A percentile compares a stretch with the other conserved stretches of the same genome.
phyloP scores from a whole-genome alignment of 2,329 filamentous ascomycete species.

The Nannizziopsis barbatae region DNA sequence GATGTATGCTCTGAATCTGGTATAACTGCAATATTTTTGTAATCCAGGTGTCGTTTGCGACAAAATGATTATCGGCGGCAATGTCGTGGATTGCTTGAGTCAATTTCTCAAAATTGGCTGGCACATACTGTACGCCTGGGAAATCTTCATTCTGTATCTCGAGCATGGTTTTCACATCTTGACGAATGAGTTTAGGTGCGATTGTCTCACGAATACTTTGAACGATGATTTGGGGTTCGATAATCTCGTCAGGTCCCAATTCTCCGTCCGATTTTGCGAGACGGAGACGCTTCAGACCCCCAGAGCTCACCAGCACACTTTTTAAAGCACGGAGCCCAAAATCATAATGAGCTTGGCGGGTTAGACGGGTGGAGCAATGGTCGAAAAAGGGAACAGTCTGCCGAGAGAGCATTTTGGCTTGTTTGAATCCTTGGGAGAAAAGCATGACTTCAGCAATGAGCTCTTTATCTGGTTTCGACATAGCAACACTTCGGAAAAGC shows the following conservation, averaged over 20 bases:
- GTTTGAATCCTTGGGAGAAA: constrained; percentile 97
- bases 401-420: constrained; percentile 85
- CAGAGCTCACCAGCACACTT: constrained; percentile 95
- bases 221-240: constrained; percentile 95
- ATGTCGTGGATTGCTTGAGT: constrained; percentile 71
- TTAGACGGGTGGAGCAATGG: constrained; percentile 65
- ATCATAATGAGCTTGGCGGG: constrained; percentile 97
- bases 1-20: constrained; percentile 94
- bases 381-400: constrained; percentile 99
- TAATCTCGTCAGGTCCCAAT: constrained; percentile 55
- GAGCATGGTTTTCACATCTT: constrained; percentile 80
- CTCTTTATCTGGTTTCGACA: constrained; percentile 99
- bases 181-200: constrained; percentile 87
- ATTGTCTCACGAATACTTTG: constrained; percentile 98
- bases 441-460: constrained; percentile 99
- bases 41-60: constrained; percentile 92
- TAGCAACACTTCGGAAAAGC: constrained; percentile 95
- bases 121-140: constrained; percentile 84
- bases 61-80: constrained; percentile 72
- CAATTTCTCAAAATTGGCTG: constrained; percentile 70
- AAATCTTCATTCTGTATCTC: constrained; percentile 76
- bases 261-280: constrained; percentile 49
- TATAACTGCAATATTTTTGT: constrained; percentile 94
- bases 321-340: constrained; percentile 96
- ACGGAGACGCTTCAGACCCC: constrained; percentile 80